Evolutionary conservation across 1,284 basidiomycete species (phyloP), one percentile per base, ranked within the genome.

Genomic region (Ustilago bromivora): DNA sequence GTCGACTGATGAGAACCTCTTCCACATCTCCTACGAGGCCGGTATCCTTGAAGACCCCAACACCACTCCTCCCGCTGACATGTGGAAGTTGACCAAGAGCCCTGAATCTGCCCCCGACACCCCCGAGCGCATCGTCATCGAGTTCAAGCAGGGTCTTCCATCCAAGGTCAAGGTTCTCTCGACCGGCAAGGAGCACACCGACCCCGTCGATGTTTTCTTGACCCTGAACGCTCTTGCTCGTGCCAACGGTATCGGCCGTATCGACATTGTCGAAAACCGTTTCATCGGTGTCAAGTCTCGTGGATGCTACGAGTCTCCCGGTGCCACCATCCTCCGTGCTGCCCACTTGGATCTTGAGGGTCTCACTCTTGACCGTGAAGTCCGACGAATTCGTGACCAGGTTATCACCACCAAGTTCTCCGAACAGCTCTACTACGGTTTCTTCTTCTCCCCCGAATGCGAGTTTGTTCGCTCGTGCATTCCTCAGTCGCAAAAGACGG

Each of bases 1-100:
- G 97, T 98, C 96, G 11, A 99, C 96, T 15, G 84, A 85, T 87
- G 97, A 98, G 89, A 99, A 99, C 89, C 90, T 99, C 65, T 98
- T 97, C 92, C 96, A 99, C 90, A 99, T 98, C 88, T 99, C 96
- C 28, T 99, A 98, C 89, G 96, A 99, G 88, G 96, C 96, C 36
- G 96, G 96, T 66, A 98, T 99, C 87, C 92, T 99, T 77, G 97
- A 99, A 87, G 94, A 99, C 87, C 96, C 96, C 80, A 91, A 97
- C 90, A 92, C 89, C 75, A 98, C 95, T 10, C 96, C 97, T 65
- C 96, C 96, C 35, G 88, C 88, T n/a, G 96, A 99, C 89, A 99
- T 99, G 96, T 99, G 97, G 96, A 98, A 98, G 88, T 91, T 99
- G 80, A 98, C 95, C 75, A 90, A 90, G 76, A 90, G 93, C 38